A percentile compares a stretch with the other conserved stretches of the same genome.
Evolutionary conservation across 2,329 filamentous ascomycete species (phyloP).

Genomic region (Rhinocladiella similis): DNA sequence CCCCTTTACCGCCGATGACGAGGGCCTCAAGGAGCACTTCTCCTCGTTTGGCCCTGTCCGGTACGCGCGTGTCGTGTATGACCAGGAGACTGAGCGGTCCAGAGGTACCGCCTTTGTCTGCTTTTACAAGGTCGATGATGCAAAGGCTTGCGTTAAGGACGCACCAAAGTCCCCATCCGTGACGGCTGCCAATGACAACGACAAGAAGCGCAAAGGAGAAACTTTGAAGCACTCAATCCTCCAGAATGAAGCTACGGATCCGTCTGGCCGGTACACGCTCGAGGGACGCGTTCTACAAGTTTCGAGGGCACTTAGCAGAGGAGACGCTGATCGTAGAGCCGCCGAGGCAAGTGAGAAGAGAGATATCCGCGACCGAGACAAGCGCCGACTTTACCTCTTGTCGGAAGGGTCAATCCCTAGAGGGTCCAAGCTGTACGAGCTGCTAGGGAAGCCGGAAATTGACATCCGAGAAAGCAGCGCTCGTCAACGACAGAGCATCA

Average conservation of each 20-base stretch:
- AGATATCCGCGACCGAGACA: conserved; percentile 73
- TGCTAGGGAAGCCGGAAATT: conserved; percentile 75
- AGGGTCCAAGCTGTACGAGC: conserved; percentile 74
- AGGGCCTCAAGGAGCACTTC: conserved; percentile 81
- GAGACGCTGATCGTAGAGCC: conserved; percentile 73
- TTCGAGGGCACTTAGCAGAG: conserved; percentile 79
- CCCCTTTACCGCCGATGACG: conserved; percentile 83
- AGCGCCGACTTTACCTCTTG: conserved; percentile 83
- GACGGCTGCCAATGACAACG: conserved; percentile 42
- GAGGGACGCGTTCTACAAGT: conserved; percentile 86
- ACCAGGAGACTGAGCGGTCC: conserved; percentile 79
- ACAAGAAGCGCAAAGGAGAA: conserved; percentile 39
- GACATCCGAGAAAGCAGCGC: conserved; percentile 85
- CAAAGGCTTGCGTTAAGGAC: conserved; percentile 70
- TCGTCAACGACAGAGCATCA: conserved; percentile 83
- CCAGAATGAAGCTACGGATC: conserved; percentile 80
- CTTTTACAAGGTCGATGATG: conserved; percentile 77
- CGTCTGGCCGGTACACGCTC: conserved; percentile 81
- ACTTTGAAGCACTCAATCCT: conserved; percentile 75
- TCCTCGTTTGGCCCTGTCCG: conserved; percentile 81
- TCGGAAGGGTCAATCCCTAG: conserved; percentile 78
- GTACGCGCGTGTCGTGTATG: conserved; percentile 89
- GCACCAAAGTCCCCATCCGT: conserved; percentile 63
- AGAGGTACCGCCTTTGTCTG: conserved; percentile 94
- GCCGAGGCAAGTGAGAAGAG: conserved; percentile 65